A percentile compares a stretch with the other conserved stretches of the same genome.
Evolutionary conservation across 768 basidiomycete species (phyloP).

Genomic region (Psilocybe cyanescens): DNA sequence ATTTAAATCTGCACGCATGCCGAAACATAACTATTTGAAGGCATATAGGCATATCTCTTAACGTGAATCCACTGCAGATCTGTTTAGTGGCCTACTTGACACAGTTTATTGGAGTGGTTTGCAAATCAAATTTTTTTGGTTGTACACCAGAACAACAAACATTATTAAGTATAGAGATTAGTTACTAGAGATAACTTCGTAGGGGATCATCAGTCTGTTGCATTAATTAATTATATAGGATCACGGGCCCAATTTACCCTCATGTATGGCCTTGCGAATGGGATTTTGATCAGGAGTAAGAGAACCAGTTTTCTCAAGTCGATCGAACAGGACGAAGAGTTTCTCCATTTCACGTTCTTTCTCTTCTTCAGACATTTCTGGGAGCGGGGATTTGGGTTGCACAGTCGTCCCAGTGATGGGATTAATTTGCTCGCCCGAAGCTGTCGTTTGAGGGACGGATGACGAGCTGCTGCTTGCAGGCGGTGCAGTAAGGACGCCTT

Average conservation of each 20-base stretch:
- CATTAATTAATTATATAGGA: neutral
- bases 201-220: neutral
- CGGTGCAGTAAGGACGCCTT: conserved; percentile 73
- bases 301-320: conserved; percentile 79
- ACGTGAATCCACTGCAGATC: too few relatives aligned
- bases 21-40: neutral
- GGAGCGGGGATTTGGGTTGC: conserved; percentile 37
- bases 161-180: conserved; percentile 4
- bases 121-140: neutral
- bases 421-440: conserved; percentile 59
- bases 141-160: neutral
- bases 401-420: conserved; percentile 85
- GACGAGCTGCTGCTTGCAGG: conserved; percentile 30
- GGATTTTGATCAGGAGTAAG: conserved; percentile 70
- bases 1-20: neutral
- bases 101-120: neutral
- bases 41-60: too few relatives aligned
- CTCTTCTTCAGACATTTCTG: conserved; percentile 91
- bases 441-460: conserved; percentile 35
- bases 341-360: conserved; percentile 93
- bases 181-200: neutral
- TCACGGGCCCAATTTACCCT: conserved; percentile 28
- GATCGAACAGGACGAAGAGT: conserved; percentile 88
- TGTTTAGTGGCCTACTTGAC: too few relatives aligned
- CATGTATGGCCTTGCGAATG: conserved; percentile 68